phyloP scores from a whole-genome alignment of 768 basidiomycete species.

The Panaeolus papilionaceus region DNA sequence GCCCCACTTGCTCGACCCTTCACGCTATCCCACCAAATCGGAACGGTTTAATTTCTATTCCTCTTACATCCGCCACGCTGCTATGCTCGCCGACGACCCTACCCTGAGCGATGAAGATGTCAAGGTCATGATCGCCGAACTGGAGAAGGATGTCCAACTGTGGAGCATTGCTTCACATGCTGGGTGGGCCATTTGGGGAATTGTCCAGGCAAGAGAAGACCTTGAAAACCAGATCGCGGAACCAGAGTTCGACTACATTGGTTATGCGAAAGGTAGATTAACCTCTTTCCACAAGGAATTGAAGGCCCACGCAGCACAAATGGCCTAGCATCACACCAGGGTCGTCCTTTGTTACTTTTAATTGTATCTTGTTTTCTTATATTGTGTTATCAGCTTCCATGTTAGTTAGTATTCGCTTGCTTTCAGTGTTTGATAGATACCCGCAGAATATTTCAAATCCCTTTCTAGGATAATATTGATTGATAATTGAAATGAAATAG shows the following conservation, averaged over 20 bases:
- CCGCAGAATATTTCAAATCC: conserved; percentile 13
- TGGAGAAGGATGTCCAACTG: conserved; percentile 80
- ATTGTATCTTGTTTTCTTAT: conserved; percentile 14
- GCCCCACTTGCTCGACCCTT: conserved; percentile 68
- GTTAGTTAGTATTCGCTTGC: conserved; percentile 18
- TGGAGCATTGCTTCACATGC: conserved; percentile 94
- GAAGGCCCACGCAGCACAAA: conserved; percentile 39
- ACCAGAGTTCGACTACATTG: conserved; percentile 90
- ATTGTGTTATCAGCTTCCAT: conserved; percentile 1
- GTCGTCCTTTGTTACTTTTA: conserved; percentile 12
- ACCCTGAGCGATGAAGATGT: conserved; percentile 36
- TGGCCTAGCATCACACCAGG: conserved; percentile 31
- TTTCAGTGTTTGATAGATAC: background rate
- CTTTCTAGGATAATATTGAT: conserved; percentile 28
- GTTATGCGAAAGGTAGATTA: conserved; percentile 78
- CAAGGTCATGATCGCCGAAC: conserved; percentile 54
- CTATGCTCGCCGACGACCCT: conserved; percentile 39
- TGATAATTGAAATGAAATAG: conserved; percentile 50
- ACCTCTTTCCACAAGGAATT: conserved; percentile 65
- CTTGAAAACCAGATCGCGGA: conserved; percentile 61
- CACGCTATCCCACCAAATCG: conserved; percentile 72
- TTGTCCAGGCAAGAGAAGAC: conserved; percentile 87
- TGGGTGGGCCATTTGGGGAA: conserved; percentile 95
- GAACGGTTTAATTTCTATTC: conserved; percentile 86
- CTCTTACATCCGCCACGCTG: conserved; percentile 74